Conservation (phyloP, 2,329 filamentous ascomycete genomes). For the Chrysoporthe austroafricana region DNA sequence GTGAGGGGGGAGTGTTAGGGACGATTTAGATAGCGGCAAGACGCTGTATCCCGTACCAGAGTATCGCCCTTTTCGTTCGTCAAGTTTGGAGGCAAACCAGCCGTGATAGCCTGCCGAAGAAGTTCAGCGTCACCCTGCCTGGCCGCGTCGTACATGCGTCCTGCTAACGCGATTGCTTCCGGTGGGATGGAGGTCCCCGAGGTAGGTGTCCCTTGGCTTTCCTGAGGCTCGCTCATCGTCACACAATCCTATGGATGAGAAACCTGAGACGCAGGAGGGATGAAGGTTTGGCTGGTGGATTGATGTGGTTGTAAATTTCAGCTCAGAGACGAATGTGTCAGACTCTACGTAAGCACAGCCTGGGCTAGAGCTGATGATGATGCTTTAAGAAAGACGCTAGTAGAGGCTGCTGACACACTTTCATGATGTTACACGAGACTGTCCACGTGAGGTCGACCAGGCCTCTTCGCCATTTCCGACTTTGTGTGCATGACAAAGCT, state of each 20-base stretch:
- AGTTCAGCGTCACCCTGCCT: slow-evolving; percentile 60
- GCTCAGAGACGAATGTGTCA: neutral
- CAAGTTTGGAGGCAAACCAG: slow-evolving; percentile 69
- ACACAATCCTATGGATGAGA: neutral
- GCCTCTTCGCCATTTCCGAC: neutral
- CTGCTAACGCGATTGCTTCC: slow-evolving; percentile 68
- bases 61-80: slow-evolving; percentile 76
- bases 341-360: neutral
- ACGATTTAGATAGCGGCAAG: too few relatives aligned
- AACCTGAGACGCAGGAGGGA: neutral
- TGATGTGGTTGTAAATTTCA: too few relatives aligned
- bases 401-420: neutral
- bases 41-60: slow-evolving; percentile 49
- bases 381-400: neutral
- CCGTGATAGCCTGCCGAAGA: slow-evolving; percentile 66
- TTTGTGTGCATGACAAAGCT: neutral
- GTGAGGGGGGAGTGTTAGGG: too few relatives aligned
- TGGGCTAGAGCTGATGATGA: neutral
- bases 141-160: slow-evolving; percentile 69
- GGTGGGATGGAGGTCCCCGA: slow-evolving; percentile 52
- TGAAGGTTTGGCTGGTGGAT: neutral
- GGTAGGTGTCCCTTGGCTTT: neutral
- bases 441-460: neutral
- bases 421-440: neutral
- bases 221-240: slow-evolving; percentile 13